Conservation (phyloP, 352 stramenopile species). For the Phytophthora idaei region DNA sequence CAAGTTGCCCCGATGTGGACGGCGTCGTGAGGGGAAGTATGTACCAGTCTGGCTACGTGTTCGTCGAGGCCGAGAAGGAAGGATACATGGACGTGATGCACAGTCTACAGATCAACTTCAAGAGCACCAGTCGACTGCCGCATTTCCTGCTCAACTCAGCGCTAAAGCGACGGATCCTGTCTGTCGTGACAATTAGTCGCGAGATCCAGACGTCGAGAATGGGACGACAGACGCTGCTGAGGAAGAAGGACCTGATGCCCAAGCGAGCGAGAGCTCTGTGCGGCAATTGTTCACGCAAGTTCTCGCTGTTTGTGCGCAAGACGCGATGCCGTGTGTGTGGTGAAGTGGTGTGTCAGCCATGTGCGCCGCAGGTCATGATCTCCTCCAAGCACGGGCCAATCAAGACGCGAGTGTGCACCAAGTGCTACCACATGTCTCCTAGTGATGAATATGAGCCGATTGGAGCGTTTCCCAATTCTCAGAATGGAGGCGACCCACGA, state of each 20-base stretch:
- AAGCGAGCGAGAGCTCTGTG: constrained; percentile 64
- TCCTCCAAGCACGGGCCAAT: constrained; percentile 33
- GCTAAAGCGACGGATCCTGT: constrained; percentile 67
- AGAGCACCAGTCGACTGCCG: constrained; percentile 65
- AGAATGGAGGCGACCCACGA: constrained; percentile 21
- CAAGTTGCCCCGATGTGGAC: constrained; percentile 69
- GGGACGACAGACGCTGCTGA: constrained; percentile 60
- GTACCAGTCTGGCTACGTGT: constrained; percentile 84
- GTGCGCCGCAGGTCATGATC: constrained; percentile 62
- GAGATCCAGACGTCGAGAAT: constrained; percentile 67
- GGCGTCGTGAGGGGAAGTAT: constrained; percentile 79
- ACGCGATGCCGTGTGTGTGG: constrained; percentile 75
- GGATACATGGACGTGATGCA: constrained; percentile 89
- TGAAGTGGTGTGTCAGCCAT: constrained; percentile 77
- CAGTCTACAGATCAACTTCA: constrained; percentile 87
- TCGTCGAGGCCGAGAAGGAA: constrained; percentile 74
- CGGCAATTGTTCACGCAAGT: constrained; percentile 66
- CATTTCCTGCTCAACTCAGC: constrained; percentile 70
- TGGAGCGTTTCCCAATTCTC: constrained; percentile 11
- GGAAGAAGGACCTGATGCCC: constrained; percentile 71
- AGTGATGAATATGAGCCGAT: constrained; percentile 40
- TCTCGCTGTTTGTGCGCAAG: constrained; percentile 76
- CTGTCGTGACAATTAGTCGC: constrained; percentile 67
- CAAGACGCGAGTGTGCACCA: constrained; percentile 68
- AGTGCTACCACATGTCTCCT: constrained; percentile 51